Conservation (phyloP, 83 land plant genomes). For the Thuja plicata region DNA sequence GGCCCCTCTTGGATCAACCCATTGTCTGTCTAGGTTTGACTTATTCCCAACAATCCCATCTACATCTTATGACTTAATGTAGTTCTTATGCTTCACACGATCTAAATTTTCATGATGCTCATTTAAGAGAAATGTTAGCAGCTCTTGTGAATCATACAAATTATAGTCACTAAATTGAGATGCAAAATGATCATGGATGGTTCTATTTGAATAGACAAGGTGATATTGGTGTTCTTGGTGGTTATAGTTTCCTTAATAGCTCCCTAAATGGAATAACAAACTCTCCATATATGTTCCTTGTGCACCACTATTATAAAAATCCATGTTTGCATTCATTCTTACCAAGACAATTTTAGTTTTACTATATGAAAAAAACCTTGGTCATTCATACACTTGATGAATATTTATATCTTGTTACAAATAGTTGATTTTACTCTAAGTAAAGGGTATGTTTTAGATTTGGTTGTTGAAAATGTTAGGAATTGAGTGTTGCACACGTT, state of each 20-base stretch:
- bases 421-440: too few species aligned
- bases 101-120: constrained; percentile 90
- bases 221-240: constrained; percentile 57
- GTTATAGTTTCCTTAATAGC: constrained; percentile 72
- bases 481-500: too few species aligned
- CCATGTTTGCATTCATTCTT: too few species aligned
- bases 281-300: constrained; percentile 46
- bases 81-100: constrained; percentile 73
- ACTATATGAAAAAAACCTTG: too few species aligned
- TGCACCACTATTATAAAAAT: too few species aligned
- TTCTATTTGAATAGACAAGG: constrained; percentile 80
- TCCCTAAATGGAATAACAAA: constrained; percentile 86
- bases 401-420: too few species aligned
- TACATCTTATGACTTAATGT: constrained; percentile 75
- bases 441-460: too few species aligned
- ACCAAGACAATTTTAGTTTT: too few species aligned
- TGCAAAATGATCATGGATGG: constrained; percentile 77
- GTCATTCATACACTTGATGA: too few species aligned
- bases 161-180: constrained; percentile 98
- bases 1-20: too few species aligned
- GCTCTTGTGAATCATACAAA: constrained; percentile 92
- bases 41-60: constrained; percentile 38
- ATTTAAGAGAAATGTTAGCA: constrained; percentile 80
- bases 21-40: too few species aligned
- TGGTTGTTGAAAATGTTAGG: too few species aligned